Evolutionary conservation across 2,329 filamentous ascomycete genomes (phyloP).

Genomic region (Amphichorda felina): DNA sequence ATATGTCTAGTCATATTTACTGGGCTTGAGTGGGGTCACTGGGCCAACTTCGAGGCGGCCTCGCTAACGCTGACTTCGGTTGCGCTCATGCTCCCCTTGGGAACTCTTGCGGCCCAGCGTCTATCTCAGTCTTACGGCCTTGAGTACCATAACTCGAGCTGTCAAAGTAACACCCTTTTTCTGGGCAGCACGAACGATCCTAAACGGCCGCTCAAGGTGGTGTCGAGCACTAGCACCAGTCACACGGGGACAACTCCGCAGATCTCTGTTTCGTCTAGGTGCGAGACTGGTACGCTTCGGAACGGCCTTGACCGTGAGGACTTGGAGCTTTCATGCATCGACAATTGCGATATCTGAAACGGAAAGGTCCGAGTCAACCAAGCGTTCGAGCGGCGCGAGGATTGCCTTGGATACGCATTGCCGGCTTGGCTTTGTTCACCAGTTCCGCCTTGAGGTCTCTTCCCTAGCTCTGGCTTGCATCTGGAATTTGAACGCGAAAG

Average conservation of each 20-base stretch:
- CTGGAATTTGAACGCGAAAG: no score
- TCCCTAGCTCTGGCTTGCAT: no score
- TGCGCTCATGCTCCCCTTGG: constrained; percentile 37
- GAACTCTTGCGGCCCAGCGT: constrained; percentile 37
- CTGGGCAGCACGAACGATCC: no score
- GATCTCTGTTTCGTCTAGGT: constrained; percentile 12
- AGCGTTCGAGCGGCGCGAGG: constrained; percentile 17
- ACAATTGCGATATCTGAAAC: constrained; percentile 8
- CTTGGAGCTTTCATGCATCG: constrained; percentile 18
- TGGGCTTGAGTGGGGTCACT: constrained; percentile 29
- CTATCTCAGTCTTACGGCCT: constrained; percentile 16
- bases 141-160: constrained; percentile 3
- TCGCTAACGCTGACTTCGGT: constrained; percentile 38
- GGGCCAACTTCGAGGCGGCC: constrained; percentile 33
- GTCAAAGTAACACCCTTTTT: neutral
- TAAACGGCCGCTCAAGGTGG: constrained; percentile 5
- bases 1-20: constrained; percentile 40
- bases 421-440: no score
- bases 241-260: constrained; percentile 7
- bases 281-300: constrained; percentile 8
- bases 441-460: no score
- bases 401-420: no score
- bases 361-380: constrained; percentile 15
- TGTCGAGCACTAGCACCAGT: constrained; percentile 3
- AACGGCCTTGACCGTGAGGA: constrained; percentile 13